Conservation (phyloP, 305 asterid genomes). For the Solanum aculeatissimum region DNA sequence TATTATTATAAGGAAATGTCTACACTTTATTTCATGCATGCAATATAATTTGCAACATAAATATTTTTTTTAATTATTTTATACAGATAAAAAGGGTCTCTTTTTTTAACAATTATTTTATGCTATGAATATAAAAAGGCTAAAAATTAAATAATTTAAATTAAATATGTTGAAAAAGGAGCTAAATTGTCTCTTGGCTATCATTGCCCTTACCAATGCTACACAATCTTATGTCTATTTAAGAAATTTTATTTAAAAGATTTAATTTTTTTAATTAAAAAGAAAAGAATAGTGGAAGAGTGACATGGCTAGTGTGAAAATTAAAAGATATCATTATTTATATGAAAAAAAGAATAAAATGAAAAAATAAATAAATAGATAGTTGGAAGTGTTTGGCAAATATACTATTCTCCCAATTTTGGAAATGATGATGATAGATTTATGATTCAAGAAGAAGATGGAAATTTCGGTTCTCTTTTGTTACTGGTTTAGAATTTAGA, state of each 20-base stretch:
- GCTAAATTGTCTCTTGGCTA: not conserved
- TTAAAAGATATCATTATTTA: not conserved
- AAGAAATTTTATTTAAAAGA: not conserved
- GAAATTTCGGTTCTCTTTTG: not conserved
- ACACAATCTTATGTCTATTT: not conserved
- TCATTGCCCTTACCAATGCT: not conserved
- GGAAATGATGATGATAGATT: not conserved
- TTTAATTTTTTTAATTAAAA: not conserved
- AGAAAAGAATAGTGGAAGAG: constrained; percentile 6
- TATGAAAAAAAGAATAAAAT: not conserved
- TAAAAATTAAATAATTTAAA: not conserved
- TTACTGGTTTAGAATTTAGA: not conserved
- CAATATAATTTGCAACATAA: not conserved
- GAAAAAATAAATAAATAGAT: not conserved
- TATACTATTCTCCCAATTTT: not conserved
- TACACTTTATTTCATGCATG: not conserved
- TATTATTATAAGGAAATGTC: not conserved
- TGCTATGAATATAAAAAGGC: not conserved
- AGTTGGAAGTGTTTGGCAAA: constrained; percentile 11
- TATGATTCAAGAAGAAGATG: not conserved
- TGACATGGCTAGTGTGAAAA: not conserved
- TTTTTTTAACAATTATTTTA: not conserved
- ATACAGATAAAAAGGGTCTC: not conserved
- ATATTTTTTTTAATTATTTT: not conserved
- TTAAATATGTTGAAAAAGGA: not conserved